These are phyloP conservation scores for Xanthoparmelia taractica DNA, from an alignment of 495 filamentous ascomycete genomes.

Conservation along the genomic window DNA sequence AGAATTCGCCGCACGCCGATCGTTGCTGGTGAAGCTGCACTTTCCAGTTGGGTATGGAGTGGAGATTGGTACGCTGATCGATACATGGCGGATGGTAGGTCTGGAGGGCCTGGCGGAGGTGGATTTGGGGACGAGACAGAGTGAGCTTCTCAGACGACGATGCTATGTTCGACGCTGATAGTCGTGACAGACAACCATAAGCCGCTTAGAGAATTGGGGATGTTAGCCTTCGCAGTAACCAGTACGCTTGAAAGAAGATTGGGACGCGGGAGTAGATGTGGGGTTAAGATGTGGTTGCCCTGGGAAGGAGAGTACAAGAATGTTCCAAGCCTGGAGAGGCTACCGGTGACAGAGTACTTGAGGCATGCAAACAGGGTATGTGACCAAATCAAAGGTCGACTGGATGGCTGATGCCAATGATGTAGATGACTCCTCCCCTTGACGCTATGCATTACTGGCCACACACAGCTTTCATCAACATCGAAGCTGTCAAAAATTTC, in stretches of 20 bases:
- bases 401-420: background rate
- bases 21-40: constrained; percentile 5
- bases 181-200: constrained; percentile 2
- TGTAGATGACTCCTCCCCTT: background rate
- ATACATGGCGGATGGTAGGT: constrained; percentile 7
- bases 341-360: constrained; percentile 1
- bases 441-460: background rate
- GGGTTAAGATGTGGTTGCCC: background rate
- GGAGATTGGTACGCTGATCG: constrained; percentile 8
- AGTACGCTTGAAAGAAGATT: constrained; percentile 1
- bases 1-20: constrained; percentile 8
- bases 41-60: constrained; percentile 10
- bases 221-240: background rate
- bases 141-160: background rate
- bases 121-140: constrained; percentile 10
- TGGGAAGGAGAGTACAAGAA: background rate
- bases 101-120: constrained; percentile 7
- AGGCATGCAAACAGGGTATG: background rate
- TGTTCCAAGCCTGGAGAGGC: background rate
- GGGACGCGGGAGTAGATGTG: background rate
- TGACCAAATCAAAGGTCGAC: background rate
- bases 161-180: background rate
- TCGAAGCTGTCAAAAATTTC: background rate
- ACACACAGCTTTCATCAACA: background rate
- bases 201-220: constrained; percentile 7